A percentile compares a stretch with the other conserved stretches of the same genome.
These are phyloP conservation scores for Pythium monospermum DNA, from an alignment of 352 stramenopile genomes.

Conservation along the genomic window DNA sequence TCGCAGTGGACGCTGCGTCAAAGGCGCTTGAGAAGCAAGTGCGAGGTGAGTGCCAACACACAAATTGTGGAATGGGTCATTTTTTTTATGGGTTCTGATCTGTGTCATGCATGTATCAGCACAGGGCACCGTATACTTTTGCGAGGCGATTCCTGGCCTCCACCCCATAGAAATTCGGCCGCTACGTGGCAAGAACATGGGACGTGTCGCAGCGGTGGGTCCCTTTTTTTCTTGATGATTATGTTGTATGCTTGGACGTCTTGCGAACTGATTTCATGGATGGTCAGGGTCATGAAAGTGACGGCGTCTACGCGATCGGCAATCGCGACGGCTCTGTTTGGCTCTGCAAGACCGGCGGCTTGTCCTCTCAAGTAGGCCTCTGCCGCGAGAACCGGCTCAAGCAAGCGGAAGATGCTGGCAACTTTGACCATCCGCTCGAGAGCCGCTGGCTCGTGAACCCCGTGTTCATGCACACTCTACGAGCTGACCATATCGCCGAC, in stretches of 20 bases:
- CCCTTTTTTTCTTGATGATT: neutral
- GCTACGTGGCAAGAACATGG: conserved; percentile 59
- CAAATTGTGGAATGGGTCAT: neutral
- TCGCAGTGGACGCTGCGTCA: conserved; percentile 53
- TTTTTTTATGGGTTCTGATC: neutral
- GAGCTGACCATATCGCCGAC: conserved; percentile 47
- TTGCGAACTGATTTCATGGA: conserved; percentile 6
- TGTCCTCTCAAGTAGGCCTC: conserved; percentile 59
- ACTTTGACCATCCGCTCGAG: conserved; percentile 47
- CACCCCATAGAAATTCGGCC: conserved; percentile 53
- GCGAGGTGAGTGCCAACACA: conserved; percentile 26
- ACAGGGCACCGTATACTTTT: conserved; percentile 68
- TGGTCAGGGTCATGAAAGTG: conserved; percentile 49
- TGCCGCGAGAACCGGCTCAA: conserved; percentile 36
- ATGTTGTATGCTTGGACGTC: too few relatives aligned
- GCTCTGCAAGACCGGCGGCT: conserved; percentile 70
- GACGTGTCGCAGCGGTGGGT: conserved; percentile 51
- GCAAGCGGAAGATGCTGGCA: conserved; percentile 4
- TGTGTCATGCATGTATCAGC: conserved; percentile 15
- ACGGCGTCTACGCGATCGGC: conserved; percentile 71
- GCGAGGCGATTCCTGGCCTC: conserved; percentile 33
- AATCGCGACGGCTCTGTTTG: conserved; percentile 42
- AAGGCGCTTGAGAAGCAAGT: conserved; percentile 47
- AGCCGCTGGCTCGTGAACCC: conserved; percentile 69
- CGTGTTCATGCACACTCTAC: conserved; percentile 58